Evolutionary conservation across 495 filamentous ascomycete species (phyloP).

Genomic region (Talaromyces trachyspermus): DNA sequence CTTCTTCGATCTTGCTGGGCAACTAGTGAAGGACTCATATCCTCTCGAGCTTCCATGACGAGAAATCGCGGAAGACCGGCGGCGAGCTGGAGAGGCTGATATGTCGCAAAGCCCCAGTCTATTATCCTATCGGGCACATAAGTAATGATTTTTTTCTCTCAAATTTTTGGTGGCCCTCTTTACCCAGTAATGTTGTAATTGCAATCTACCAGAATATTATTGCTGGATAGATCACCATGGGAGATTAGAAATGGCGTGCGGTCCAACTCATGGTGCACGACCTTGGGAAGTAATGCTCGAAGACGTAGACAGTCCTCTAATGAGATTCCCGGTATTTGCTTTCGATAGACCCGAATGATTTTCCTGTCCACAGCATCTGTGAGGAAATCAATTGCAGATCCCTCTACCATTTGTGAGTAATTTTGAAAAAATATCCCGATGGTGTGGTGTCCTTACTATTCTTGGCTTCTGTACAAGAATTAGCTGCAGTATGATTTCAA

Average conservation of each 20-base stretch:
- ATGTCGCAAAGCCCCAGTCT: slow-evolving; percentile 3
- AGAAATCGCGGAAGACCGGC: slow-evolving; percentile 1
- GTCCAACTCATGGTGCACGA: background rate
- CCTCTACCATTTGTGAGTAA: background rate
- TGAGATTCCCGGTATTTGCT: slow-evolving; percentile 1
- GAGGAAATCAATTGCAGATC: background rate
- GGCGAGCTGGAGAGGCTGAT: background rate
- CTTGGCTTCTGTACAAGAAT: background rate
- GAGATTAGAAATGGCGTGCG: background rate
- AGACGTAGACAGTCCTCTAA: background rate
- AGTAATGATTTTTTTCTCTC: background rate
- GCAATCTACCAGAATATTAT: slow-evolving; percentile 1
- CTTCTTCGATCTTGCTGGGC: slow-evolving; percentile 3
- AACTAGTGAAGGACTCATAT: background rate
- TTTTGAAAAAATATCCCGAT: background rate
- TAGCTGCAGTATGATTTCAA: background rate
- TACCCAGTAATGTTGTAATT: slow-evolving; percentile 1
- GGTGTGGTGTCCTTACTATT: background rate
- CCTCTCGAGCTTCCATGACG: background rate
- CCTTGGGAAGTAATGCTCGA: background rate
- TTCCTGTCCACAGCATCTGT: background rate
- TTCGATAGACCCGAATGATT: background rate
- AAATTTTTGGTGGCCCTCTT: too few species aligned
- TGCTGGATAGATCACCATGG: background rate
- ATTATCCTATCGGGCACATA: background rate